phyloP scores from a whole-genome alignment of 2,329 filamentous ascomycete genomes.

The Penicillium oxalicum region DNA sequence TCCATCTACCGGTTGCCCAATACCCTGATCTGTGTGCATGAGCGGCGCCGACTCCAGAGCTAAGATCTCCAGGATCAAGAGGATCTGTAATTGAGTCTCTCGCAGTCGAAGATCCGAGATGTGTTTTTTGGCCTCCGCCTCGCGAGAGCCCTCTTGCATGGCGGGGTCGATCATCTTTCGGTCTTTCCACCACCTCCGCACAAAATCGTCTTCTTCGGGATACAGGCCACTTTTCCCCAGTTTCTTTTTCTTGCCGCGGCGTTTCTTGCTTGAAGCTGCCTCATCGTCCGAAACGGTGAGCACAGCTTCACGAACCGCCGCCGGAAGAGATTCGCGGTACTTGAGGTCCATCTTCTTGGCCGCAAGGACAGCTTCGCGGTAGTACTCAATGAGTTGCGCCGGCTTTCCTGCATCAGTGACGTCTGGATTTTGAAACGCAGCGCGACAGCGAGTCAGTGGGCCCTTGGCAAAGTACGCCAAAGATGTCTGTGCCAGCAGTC shows the following conservation, averaged over 20 bases:
- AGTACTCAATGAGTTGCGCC: conserved; percentile 32
- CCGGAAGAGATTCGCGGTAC: conserved; percentile 41
- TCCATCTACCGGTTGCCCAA: conserved; percentile 9
- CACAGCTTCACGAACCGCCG: conserved; percentile 34
- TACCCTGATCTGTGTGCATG: conserved; percentile 15
- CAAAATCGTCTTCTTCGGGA: conserved; percentile 38
- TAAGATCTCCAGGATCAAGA: conserved; percentile 46
- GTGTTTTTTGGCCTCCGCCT: conserved; percentile 36
- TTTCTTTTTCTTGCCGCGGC: conserved; percentile 38
- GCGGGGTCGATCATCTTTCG: conserved; percentile 23
- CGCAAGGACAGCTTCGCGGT: conserved; percentile 38
- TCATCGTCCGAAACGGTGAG: conserved; percentile 36
- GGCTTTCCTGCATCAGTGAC: conserved; percentile 17
- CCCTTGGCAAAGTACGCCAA: conserved; percentile 49
- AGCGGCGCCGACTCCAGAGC: conserved; percentile 32
- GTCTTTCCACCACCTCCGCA: conserved; percentile 44
- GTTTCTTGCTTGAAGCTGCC: conserved; percentile 19
- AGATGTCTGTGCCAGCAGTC: conserved; percentile 34
- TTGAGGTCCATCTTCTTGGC: conserved; percentile 45
- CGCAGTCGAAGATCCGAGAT: conserved; percentile 42
- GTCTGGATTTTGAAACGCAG: conserved; percentile 31
- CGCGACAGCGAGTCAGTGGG: conserved; percentile 43
- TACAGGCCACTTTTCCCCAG: conserved; percentile 45
- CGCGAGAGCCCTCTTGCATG: conserved; percentile 25
- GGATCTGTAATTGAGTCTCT: conserved; percentile 46